These are phyloP conservation scores for Chimonanthus praecox DNA, from an alignment of 164 flowering plant species.

Conservation along the genomic window DNA sequence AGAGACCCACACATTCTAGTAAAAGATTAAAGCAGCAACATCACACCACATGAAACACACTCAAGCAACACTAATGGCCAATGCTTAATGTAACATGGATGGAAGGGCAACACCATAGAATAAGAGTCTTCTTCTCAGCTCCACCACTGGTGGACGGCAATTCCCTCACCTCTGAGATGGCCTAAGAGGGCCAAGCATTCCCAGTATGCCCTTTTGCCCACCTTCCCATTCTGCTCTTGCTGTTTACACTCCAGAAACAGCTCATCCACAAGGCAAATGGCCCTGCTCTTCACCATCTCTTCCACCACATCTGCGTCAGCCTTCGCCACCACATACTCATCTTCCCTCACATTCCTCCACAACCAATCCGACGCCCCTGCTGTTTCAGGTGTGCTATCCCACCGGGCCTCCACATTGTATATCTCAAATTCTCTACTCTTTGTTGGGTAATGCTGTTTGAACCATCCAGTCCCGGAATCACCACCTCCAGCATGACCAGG, in stretches of 20 bases:
- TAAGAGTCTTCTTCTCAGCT: conserved; percentile 24
- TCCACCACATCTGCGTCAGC: conserved; percentile 73
- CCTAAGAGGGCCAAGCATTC: conserved; percentile 85
- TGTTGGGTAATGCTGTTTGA: conserved; percentile 55
- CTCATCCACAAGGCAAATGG: conserved; percentile 63
- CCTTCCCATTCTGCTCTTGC: conserved; percentile 23
- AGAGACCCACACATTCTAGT: neutral
- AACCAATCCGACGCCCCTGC: conserved; percentile 60
- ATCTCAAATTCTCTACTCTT: conserved; percentile 46
- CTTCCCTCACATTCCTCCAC: conserved; percentile 51
- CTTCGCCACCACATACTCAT: conserved; percentile 77
- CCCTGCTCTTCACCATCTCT: conserved; percentile 55
- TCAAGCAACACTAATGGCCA: neutral
- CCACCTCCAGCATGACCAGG: conserved; percentile 16
- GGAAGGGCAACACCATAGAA: neutral
- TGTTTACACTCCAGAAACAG: conserved; percentile 65
- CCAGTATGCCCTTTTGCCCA: conserved; percentile 73
- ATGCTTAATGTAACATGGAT: neutral
- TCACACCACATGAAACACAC: too few relatives aligned
- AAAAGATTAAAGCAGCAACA: too few relatives aligned
- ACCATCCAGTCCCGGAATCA: conserved; percentile 39
- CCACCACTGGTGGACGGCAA: conserved; percentile 98
- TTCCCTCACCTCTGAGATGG: conserved; percentile 68
- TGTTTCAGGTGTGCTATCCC: conserved; percentile 20
- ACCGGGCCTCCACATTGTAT: conserved; percentile 44